Base-by-base conservation (phyloP, 441 rosid species). In the Macaranga tanarius region DNA sequence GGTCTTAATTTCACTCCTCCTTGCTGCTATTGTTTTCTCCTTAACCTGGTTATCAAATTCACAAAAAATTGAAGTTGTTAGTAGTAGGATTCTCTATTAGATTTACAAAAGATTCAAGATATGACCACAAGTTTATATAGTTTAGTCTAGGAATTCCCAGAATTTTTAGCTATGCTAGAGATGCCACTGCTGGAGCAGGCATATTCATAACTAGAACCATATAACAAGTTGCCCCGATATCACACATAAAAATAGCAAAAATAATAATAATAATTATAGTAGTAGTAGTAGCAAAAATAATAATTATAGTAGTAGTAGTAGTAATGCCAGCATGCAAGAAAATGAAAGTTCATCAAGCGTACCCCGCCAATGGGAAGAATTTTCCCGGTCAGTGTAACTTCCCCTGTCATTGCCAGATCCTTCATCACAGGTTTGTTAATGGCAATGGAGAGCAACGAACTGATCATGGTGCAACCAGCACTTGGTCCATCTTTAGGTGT, bases 371-470 rank as follows among this genome's bases (percentile, higher is more conserved):
- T 90, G 5, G 97, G 97, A 77, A 95, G 96, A 69, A 95, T 88
- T 79, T 81, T 91, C 69, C 98, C 96, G 0, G 93, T 92, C 0
- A 95, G 81, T 1, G 97, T 95, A 54, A 95, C 87, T 84, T 95
- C 98, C 48, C 99, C 99, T 0, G 98, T 95, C 99, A 95, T 95
- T 6, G 99, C 99, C 77, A 95, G 89, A 83, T 92, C 98, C 74
- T 80, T 88, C 81, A 69, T 82, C 31, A 89, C 91, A 22, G 86
- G 86, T 78, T 88, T 92, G 74, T 88, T 85, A 96, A 84, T 68
- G 66, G 97, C 93, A 51, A 92, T 89, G 23, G 98, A 92, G n/a
- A 95, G 81, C 89, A 95, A 76, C 7, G 99, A 92, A 9, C 97
- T 95, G 77, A 91, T 85, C 96, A 92, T 95, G 65, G 98, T 89